Percentiles rank a stretch among this genome's conserved stretches.
Conservation (phyloP, 2,329 filamentous ascomycete species). For the Scytalidium sp. region DNA sequence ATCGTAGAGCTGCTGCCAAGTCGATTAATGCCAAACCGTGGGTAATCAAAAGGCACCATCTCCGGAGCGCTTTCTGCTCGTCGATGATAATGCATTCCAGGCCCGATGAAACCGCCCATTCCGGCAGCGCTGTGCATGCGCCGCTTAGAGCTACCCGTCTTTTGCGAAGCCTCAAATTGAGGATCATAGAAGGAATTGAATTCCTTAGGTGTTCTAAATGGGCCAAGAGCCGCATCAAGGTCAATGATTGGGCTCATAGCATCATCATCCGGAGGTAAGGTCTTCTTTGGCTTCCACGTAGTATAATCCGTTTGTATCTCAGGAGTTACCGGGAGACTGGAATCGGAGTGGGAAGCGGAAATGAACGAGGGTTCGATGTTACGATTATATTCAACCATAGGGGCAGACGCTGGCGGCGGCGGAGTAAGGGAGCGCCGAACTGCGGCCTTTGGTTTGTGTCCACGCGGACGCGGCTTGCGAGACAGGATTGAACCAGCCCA, state of each 20-base stretch:
- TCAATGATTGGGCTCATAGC: constrained; percentile 81
- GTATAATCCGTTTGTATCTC: constrained; percentile 24
- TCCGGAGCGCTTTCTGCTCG: constrained; percentile 79
- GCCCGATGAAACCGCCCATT: constrained; percentile 65
- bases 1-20: constrained; percentile 70
- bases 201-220: constrained; percentile 77
- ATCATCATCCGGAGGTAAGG: constrained; percentile 53
- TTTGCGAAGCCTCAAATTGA: constrained; percentile 52
- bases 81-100: constrained; percentile 72
- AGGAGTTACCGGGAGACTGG: constrained; percentile 7
- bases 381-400: constrained; percentile 16
- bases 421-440: constrained; percentile 40
- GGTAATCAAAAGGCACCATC: constrained; percentile 71
- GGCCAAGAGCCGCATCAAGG: constrained; percentile 86
- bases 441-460: constrained; percentile 35
- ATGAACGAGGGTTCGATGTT: neutral
- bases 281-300: constrained; percentile 36
- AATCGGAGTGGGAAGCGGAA: neutral
- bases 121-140: constrained; percentile 75
- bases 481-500: constrained; percentile 51
- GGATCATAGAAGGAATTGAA: constrained; percentile 61
- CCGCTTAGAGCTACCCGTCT: constrained; percentile 52
- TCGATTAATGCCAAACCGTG: constrained; percentile 55
- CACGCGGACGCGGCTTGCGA: constrained; percentile 43
- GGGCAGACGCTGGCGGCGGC: constrained; percentile 31